Evolutionary conservation across 805 yeast genomes (phyloP).

Genomic region (Monosporozyma siamensis): DNA sequence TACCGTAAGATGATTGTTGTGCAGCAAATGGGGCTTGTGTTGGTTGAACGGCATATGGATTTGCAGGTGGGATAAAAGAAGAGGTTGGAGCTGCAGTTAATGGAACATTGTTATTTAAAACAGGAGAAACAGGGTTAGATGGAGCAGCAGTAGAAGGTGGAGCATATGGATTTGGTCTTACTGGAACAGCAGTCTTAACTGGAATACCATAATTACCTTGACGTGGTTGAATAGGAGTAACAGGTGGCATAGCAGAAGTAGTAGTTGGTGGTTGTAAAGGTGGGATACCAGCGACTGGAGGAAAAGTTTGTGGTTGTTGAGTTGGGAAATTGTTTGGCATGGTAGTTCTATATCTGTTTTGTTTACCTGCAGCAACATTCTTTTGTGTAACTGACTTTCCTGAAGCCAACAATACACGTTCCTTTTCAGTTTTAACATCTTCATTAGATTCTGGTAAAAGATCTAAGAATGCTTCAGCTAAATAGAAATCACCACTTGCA

Average conservation of each 20-base stretch:
- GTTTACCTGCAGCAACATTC: slow-evolving; percentile 2
- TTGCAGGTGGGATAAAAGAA: slow-evolving; percentile 19
- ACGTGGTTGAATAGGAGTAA: slow-evolving; percentile 3
- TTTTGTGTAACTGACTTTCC: slow-evolving; percentile 23
- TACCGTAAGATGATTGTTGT: background rate
- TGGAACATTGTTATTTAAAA: slow-evolving; percentile 7
- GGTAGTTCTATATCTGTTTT: slow-evolving; percentile 2
- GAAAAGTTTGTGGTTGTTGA: slow-evolving; percentile 1
- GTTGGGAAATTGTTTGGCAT: slow-evolving; percentile 1
- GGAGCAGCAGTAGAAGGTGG: slow-evolving; percentile 11
- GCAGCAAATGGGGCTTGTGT: slow-evolving; percentile 9
- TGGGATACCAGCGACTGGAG: slow-evolving; percentile 2
- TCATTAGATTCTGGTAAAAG: slow-evolving; percentile 68
- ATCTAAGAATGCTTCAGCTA: slow-evolving; percentile 62
- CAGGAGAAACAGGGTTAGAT: background rate
- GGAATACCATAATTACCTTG: slow-evolving; percentile 5
- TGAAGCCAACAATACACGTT: slow-evolving; percentile 65
- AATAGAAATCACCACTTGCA: slow-evolving; percentile 71
- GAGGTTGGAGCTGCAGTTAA: slow-evolving; percentile 10
- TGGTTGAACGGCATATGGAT: slow-evolving; percentile 24
- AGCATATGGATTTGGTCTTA: slow-evolving; percentile 13
- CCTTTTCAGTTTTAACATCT: slow-evolving; percentile 64
- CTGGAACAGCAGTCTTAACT: slow-evolving; percentile 7
- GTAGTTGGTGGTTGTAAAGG: background rate
- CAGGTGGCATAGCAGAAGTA: slow-evolving; percentile 3